Evolutionary conservation across 2,329 filamentous ascomycete species (phyloP).

Genomic region (Pseudopithomyces maydicus): DNA sequence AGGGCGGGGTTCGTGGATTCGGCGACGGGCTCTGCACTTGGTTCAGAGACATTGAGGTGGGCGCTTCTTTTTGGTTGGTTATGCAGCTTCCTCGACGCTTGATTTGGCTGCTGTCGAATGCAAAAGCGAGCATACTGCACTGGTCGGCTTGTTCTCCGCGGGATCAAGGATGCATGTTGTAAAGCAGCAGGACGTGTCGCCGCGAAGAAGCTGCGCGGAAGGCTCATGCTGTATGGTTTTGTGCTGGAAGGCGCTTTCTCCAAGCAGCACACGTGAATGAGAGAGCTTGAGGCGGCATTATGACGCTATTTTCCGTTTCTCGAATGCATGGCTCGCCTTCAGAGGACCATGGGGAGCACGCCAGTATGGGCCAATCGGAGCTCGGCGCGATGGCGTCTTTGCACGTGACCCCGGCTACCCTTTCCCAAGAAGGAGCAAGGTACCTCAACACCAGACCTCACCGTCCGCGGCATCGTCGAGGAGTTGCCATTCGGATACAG

Average conservation of each 20-base stretch:
- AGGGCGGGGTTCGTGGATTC: slow-evolving; percentile 47
- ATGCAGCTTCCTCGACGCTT: slow-evolving; percentile 33
- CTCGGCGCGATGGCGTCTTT: slow-evolving; percentile 32
- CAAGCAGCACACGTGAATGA: slow-evolving; percentile 1
- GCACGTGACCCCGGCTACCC: slow-evolving; percentile 13
- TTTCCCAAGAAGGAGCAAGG: neutral
- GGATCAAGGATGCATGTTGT: slow-evolving; percentile 14
- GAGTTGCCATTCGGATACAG: too few relatives aligned
- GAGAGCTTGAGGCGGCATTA: slow-evolving; percentile 10
- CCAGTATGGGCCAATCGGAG: slow-evolving; percentile 29
- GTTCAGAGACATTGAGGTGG: slow-evolving; percentile 25
- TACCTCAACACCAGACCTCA: too few relatives aligned
- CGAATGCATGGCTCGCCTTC: slow-evolving; percentile 14
- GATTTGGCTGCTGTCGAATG: slow-evolving; percentile 26
- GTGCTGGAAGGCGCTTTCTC: neutral
- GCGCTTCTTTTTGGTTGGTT: slow-evolving; percentile 32
- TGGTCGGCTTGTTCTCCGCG: slow-evolving; percentile 10
- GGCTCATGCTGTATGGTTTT: slow-evolving; percentile 29
- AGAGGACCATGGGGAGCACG: slow-evolving; percentile 14
- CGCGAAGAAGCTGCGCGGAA: slow-evolving; percentile 33
- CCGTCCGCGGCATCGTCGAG: too few relatives aligned
- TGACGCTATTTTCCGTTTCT: slow-evolving; percentile 19
- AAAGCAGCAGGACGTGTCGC: slow-evolving; percentile 24
- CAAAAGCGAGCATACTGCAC: slow-evolving; percentile 15
- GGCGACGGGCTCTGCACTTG: slow-evolving; percentile 24